Evolutionary conservation across 148 eudicot genomes (phyloP), one percentile per base, ranked within the genome.

Genomic region (Agrostemma githago): DNA sequence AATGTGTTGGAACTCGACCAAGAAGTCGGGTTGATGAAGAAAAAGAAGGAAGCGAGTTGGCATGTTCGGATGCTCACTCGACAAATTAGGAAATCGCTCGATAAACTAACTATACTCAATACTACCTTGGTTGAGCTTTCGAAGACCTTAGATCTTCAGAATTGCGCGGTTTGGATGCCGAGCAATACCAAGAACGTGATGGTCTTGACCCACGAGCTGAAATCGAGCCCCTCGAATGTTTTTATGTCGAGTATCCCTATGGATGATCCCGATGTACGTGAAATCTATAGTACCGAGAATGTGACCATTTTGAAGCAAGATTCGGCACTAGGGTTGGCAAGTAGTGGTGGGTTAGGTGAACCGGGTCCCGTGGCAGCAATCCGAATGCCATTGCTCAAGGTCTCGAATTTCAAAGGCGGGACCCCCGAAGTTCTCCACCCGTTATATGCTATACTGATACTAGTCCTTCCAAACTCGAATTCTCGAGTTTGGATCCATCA

Each of bases 141-240:
- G 40, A 85, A 89, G 75, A 85, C 88, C 20, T 81, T 94, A 59
- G 89, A 87, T 76, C 79, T 94, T 76, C 88, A 83, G 70, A 94
- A 91, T 78, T 94, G 97, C 79, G 93, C 88, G 20, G 85, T 94
- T 80, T 94, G 98, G 98, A 94, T 94, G 98, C 97, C 95, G 21
- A 88, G 92, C 78, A 90, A 80, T 74, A 76, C 59, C 11, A 87
- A 79, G 75, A 88, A 89, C 3, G 82, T 84, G 39, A 87, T 94
- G 88, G 78, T 84, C 70, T 69, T 91, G 72, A 87, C 89, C 58
- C 92, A 91, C 69, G 88, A 91, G 68, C 76, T 87, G 66, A 86
- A 83, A 71, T 72, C 77, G 3, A 72, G 77, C 44, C 72, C 82
- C 51, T 71, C 81, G 3, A 80, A 66, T n/a, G 56, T 5, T 10